Conservation (phyloP, 148 eudicot species). For the Fagopyrum homotropicum region DNA sequence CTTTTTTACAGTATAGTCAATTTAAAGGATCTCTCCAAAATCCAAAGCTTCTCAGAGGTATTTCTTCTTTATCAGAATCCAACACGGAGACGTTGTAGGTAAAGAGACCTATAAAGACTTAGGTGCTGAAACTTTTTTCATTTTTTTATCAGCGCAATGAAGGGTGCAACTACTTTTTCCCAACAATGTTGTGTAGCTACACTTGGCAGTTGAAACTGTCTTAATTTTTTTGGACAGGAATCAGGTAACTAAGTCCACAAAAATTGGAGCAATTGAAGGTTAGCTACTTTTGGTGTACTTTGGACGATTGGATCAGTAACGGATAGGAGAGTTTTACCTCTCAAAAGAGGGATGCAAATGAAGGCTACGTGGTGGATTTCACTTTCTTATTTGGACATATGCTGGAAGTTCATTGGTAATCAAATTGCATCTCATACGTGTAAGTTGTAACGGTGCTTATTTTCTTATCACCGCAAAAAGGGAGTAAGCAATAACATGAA, state of each 20-base stretch:
- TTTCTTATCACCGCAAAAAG: neutral
- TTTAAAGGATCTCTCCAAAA: neutral
- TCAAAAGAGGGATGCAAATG: neutral
- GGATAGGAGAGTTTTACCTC: neutral
- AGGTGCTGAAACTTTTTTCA: neutral
- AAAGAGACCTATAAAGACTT: neutral
- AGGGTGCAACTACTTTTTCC: neutral
- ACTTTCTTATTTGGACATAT: neutral
- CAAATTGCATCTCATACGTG: neutral
- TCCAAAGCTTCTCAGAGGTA: neutral
- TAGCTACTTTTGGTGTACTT: neutral
- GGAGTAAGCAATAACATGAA: neutral
- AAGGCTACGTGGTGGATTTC: neutral
- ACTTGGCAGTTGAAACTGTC: neutral
- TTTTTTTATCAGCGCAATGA: neutral
- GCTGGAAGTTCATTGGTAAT: neutral
- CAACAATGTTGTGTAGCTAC: neutral
- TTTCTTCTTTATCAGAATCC: neutral
- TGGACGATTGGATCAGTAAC: neutral
- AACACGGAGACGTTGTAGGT: neutral
- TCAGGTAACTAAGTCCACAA: neutral
- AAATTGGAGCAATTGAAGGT: neutral
- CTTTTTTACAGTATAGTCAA: neutral
- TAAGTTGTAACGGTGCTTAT: neutral
- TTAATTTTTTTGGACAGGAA: conserved; percentile 1